Evolutionary conservation across 495 filamentous ascomycete species (phyloP), one percentile per base, ranked within the genome.

Genomic region (Podospora fimiseda): DNA sequence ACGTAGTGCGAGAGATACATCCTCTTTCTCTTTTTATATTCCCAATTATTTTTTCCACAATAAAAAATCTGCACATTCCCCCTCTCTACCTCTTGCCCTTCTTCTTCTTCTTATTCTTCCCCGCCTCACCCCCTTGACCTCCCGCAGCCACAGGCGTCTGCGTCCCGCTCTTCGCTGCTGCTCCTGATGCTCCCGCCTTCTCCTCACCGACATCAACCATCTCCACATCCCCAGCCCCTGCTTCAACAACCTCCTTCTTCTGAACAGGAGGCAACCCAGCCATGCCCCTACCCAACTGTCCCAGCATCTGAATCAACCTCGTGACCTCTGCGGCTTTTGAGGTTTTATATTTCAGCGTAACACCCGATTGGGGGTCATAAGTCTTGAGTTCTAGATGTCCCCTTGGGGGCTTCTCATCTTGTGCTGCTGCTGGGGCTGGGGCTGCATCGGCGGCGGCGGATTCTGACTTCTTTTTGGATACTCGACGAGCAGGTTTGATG

Each of bases 281-380:
- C 75, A 90, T 88, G 53, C 76, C 69, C 51, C 74, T 70, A 6
- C 82, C 85, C 61, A 92, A 64, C 51, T 78, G 74, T 1, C 87
- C 88, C 55, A 97, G 61, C 38, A 80, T 81, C 30, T 82, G 81
- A 39, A 97, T 79, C 65, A 97, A 67, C 30, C 93, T 73, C 2
- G 83, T 81, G 3, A 98, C 92, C 67, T 96, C 91, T 15, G 88
- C 88, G n/a, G 84, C 85, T 62, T 94, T 95, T 67, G 86, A 82
- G 15, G 93, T 95, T 63, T 80, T 79, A 73, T 96, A 98, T 70
- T 96, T 95, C 30, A 98, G 80, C 50, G 85, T 83, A 43, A 82
- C 80, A 57, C 93, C 93, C 11, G 85, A 84, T 22, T 68, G 69
- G 0, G 93, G 88, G 68, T 96, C 90, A 75, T 81, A 98, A 14